A percentile compares a stretch with the other conserved stretches of the same genome.
Evolutionary conservation across 2,329 filamentous ascomycete species (phyloP).

Genomic region (Ascosphaera acerosa): DNA sequence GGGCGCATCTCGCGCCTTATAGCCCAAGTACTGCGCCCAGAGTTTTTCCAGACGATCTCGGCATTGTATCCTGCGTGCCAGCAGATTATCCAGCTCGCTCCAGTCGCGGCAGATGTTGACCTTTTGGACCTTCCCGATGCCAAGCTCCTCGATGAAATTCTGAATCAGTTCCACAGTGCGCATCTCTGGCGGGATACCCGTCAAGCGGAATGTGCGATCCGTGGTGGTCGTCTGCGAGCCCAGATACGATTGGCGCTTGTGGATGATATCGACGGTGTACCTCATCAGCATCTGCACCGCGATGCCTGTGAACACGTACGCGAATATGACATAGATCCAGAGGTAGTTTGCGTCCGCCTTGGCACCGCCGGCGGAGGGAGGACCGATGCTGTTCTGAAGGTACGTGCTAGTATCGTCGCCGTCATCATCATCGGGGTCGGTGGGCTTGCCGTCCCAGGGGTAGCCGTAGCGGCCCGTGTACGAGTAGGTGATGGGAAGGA

Average conservation of each 20-base stretch:
- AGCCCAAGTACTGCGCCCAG: conserved; percentile 54
- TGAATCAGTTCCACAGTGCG: conserved; percentile 65
- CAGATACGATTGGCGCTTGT: conserved; percentile 68
- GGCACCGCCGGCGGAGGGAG: conserved; percentile 12
- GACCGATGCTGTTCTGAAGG: conserved; percentile 4
- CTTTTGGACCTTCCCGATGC: conserved; percentile 71
- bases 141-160: conserved; percentile 60
- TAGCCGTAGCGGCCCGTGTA: conserved; percentile 25
- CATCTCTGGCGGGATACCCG: conserved; percentile 59
- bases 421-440: conserved; percentile 13
- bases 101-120: conserved; percentile 74
- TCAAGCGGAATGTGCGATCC: conserved; percentile 75
- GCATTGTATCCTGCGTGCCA: conserved; percentile 38
- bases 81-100: conserved; percentile 50
- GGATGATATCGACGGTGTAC: conserved; percentile 66
- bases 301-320: conserved; percentile 69
- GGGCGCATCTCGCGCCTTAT: conserved; percentile 7
- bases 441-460: conserved; percentile 12
- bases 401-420: conserved; percentile 11
- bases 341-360: conserved; percentile 31
- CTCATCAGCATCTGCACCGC: conserved; percentile 60
- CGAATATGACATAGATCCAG: conserved; percentile 87
- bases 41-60: conserved; percentile 56
- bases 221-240: conserved; percentile 89
- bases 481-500: conserved; percentile 61